Percentiles rank a stretch among this genome's conserved stretches.
Conservation (phyloP, 352 stramenopile species). For the Lagenidium sp. region DNA sequence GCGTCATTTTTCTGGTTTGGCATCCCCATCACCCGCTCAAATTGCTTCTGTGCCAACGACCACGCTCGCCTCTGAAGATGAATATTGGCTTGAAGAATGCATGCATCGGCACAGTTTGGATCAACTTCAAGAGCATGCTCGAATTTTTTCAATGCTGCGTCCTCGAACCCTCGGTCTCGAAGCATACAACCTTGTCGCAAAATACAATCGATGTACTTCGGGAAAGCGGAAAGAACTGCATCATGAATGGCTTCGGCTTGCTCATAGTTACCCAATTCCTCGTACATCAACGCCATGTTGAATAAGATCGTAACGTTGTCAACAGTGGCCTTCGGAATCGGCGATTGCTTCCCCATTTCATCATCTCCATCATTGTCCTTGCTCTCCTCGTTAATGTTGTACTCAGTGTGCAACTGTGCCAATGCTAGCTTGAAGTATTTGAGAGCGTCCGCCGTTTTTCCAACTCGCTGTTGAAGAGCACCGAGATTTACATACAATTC, state of each 20-base stretch:
- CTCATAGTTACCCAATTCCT: slow-evolving; percentile 88
- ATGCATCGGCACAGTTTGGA: slow-evolving; percentile 87
- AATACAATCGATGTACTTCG: slow-evolving; percentile 92
- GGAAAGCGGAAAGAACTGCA: slow-evolving; percentile 89
- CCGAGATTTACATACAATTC: slow-evolving; percentile 82
- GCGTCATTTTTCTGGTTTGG: slow-evolving; percentile 93
- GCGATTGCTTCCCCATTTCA: slow-evolving; percentile 16
- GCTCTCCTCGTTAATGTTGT: slow-evolving; percentile 20
- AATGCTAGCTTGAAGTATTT: slow-evolving; percentile 86
- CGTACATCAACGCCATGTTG: slow-evolving; percentile 93
- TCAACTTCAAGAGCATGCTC: slow-evolving; percentile 91
- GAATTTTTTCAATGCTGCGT: slow-evolving; percentile 85
- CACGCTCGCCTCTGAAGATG: slow-evolving; percentile 93
- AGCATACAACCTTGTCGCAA: slow-evolving; percentile 92
- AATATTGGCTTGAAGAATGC: slow-evolving; percentile 94
- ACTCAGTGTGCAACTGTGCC: slow-evolving; percentile 33
- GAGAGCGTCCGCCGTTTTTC: slow-evolving; percentile 87
- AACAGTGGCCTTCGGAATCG: slow-evolving; percentile 40
- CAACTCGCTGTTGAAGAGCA: slow-evolving; percentile 72
- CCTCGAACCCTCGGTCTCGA: slow-evolving; percentile 90
- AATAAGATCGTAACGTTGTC: slow-evolving; percentile 93
- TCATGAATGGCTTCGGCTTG: slow-evolving; percentile 90
- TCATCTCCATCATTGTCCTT: slow-evolving; percentile 28
- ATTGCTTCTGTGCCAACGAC: slow-evolving; percentile 92
- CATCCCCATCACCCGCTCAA: slow-evolving; percentile 91